Evolutionary conservation across 192 early-diverging fungal species (phyloP).

Genomic region (Umbelopsis sp.): DNA sequence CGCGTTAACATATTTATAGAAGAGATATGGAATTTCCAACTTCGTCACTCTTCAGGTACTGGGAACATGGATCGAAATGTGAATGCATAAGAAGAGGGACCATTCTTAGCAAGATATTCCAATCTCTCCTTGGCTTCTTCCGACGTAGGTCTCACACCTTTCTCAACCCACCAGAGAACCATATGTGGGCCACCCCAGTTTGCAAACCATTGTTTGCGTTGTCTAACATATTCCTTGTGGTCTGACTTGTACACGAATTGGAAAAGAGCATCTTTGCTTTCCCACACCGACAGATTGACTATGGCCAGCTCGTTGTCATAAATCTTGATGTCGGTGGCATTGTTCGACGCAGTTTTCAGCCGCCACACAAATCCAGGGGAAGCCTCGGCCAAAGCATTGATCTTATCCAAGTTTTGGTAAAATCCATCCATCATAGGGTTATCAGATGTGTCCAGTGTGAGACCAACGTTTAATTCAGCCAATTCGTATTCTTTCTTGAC

Average conservation of each 20-base stretch:
- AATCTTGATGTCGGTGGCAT: conserved; percentile 2
- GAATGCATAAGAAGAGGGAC: background rate
- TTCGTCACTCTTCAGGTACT: background rate
- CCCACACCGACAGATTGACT: background rate
- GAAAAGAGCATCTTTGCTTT: background rate
- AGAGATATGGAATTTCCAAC: too few relatives aligned
- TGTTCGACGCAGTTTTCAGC: background rate
- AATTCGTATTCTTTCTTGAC: background rate
- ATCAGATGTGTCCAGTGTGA: background rate
- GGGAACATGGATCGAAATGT: background rate
- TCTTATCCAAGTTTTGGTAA: background rate
- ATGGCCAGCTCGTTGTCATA: background rate
- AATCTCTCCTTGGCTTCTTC: background rate
- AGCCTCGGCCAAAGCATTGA: background rate
- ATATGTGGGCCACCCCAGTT: conserved; percentile 1
- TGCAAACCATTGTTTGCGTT: background rate
- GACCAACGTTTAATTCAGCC: background rate
- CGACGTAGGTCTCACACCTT: background rate
- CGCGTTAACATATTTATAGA: too few relatives aligned
- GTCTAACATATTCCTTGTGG: background rate
- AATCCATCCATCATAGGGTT: conserved; percentile 1
- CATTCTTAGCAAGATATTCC: conserved; percentile 1
- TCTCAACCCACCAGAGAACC: background rate
- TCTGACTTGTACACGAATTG: background rate
- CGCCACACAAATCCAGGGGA: conserved; percentile 11